Conservation (phyloP, 1,284 basidiomycete genomes). For the Coriolopsis trogii region DNA sequence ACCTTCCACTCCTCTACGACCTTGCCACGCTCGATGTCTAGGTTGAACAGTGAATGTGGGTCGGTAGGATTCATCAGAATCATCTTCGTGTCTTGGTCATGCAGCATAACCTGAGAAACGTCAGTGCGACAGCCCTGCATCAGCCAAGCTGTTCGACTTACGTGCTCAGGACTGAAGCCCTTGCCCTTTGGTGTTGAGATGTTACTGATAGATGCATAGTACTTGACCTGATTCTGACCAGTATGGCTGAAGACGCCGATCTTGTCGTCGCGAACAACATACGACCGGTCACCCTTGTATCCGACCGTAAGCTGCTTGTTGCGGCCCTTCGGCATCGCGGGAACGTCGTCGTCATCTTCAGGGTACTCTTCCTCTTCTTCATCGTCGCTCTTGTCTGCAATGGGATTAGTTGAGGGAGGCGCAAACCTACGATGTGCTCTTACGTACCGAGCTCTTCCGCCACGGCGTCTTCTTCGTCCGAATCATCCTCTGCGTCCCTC, state of each 20-base stretch:
- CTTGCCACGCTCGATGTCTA: slow-evolving; percentile 96
- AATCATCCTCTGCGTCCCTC: slow-evolving; percentile 74
- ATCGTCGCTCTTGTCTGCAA: slow-evolving; percentile 34
- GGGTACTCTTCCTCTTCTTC: slow-evolving; percentile 48
- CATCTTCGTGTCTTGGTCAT: slow-evolving; percentile 97
- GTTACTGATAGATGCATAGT: slow-evolving; percentile 88
- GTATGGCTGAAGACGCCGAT: slow-evolving; percentile 97
- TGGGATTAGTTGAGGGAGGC: background rate
- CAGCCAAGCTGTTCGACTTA: slow-evolving; percentile 34
- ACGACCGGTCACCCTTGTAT: slow-evolving; percentile 95
- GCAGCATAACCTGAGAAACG: slow-evolving; percentile 83
- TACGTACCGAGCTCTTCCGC: slow-evolving; percentile 53
- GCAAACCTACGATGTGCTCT: background rate
- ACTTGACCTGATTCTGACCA: slow-evolving; percentile 81
- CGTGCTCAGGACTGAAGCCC: slow-evolving; percentile 86
- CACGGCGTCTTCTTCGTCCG: slow-evolving; percentile 78
- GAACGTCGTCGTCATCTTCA: slow-evolving; percentile 56
- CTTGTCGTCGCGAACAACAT: slow-evolving; percentile 93
- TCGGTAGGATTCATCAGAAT: slow-evolving; percentile 87
- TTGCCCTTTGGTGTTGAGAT: slow-evolving; percentile 84
- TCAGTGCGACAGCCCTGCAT: background rate
- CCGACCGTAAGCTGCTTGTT: slow-evolving; percentile 95
- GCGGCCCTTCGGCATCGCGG: slow-evolving; percentile 49
- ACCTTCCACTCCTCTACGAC: slow-evolving; percentile 99
- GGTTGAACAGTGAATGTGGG: slow-evolving; percentile 85